Evolutionary conservation across 352 stramenopile genomes (phyloP), one percentile per base, ranked within the genome.

Genomic region (Pythium grandisporangium): DNA sequence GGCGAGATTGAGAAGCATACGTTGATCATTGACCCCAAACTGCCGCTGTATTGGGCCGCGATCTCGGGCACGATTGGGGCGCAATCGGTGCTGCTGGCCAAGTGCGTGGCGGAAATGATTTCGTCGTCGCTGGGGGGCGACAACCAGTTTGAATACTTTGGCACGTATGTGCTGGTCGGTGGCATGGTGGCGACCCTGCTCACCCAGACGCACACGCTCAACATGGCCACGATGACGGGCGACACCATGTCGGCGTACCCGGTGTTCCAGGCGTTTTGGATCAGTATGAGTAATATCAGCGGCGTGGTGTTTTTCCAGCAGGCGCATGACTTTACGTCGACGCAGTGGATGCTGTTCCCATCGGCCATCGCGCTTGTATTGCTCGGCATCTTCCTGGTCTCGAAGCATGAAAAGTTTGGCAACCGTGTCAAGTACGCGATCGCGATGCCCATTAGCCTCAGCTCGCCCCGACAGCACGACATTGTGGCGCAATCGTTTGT

Each of bases 401-500:
- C 80, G 19, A 93, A 93, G 58, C 80, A 93, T 53, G 65, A 93
- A 57, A 93, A 93, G 58, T 90, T 90, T 36, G 80, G 80, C 48
- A 90, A 89, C 58, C 69, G 73, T 48, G 67, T 93, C 61, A 93
- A 93, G 65, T 93, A 93, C 62, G 84, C 74, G 33, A 73, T 93
- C 50, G 80, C 80, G 6, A 89, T 93, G 80, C 80, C 80, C 22
- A 84, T 93, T 55, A 88, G 70, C 30, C 61, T 93, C 41, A 90
- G 80, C 73, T 84, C 65, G 32, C 76, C 77, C 14, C 74, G 76
- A 10, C 76, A 93, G 52, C 74, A 90, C 49, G 77, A 90, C 51
- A 93, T 93, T 47, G 80, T 93, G 33, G 80, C 80, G 21, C 80
- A 93, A 60, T 93, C 80, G 42, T 93, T 93, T 34, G 70, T 93